Conservation (phyloP, 768 basidiomycete species). For the Serendipita sp. region DNA sequence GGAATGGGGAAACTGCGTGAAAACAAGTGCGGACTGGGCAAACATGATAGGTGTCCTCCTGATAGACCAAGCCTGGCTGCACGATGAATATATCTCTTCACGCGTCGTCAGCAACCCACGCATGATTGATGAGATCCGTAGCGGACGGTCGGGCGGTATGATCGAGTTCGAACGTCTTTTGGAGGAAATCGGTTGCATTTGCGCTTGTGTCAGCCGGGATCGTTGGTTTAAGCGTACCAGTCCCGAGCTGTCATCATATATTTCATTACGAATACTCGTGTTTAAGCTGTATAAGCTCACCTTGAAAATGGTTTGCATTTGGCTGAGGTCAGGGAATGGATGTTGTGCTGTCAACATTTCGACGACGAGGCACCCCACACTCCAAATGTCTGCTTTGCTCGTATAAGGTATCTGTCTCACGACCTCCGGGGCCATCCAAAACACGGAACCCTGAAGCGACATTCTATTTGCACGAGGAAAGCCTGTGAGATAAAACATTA, state of each 20-base stretch:
- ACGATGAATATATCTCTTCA: not conserved
- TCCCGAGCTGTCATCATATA: not conserved
- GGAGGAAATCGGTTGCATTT: constrained; percentile 78
- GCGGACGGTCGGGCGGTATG: constrained; percentile 70
- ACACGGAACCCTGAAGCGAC: constrained; percentile 92
- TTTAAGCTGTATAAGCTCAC: constrained; percentile 27
- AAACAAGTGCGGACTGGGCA: too few relatives aligned
- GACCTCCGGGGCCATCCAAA: constrained; percentile 99
- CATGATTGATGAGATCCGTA: constrained; percentile 52
- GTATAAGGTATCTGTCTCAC: constrained; percentile 92
- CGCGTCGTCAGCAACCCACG: constrained; percentile 48
- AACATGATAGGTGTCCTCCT: too few relatives aligned
- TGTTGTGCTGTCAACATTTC: constrained; percentile 87
- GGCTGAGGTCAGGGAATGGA: constrained; percentile 87
- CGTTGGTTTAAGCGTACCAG: constrained; percentile 44
- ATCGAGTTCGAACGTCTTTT: constrained; percentile 72
- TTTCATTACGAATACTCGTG: not conserved
- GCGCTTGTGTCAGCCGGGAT: constrained; percentile 84
- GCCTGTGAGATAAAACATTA: too few relatives aligned
- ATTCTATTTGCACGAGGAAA: constrained; percentile 59
- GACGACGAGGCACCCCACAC: not conserved
- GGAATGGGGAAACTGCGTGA: too few relatives aligned
- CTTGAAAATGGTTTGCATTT: constrained; percentile 99
- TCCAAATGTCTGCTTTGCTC: constrained; percentile 85
- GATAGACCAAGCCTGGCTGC: too few relatives aligned